Evolutionary conservation across 257 asterid species (phyloP).

Genomic region (Fraxinus americana): DNA sequence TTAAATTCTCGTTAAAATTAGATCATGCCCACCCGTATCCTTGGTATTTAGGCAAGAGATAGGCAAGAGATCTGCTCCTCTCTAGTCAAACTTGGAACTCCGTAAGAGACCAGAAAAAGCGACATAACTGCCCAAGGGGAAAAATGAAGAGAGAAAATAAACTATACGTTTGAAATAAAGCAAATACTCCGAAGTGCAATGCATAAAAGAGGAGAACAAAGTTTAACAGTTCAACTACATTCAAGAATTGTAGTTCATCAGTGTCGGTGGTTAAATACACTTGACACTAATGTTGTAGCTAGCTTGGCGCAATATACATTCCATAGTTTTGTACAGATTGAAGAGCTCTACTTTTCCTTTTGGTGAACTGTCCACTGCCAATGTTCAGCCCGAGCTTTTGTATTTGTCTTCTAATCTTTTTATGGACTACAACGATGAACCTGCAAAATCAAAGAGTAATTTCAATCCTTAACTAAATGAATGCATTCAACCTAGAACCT

Average conservation of each 20-base stretch:
- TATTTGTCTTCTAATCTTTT: background rate
- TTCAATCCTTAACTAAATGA: background rate
- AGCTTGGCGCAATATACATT: background rate
- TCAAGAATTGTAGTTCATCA: background rate
- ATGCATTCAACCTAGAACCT: background rate
- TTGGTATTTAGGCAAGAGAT: background rate
- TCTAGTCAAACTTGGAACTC: background rate
- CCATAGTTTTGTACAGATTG: background rate
- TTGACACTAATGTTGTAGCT: background rate
- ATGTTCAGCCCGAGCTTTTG: background rate
- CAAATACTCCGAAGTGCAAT: background rate
- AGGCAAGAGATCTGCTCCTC: background rate
- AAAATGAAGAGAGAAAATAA: background rate
- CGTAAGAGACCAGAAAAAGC: too few relatives aligned
- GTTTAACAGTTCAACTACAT: background rate
- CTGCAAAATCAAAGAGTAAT: background rate
- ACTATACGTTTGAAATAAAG: background rate
- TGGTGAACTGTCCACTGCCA: background rate
- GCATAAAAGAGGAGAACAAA: background rate
- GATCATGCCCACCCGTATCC: background rate
- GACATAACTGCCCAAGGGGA: background rate
- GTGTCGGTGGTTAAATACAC: background rate
- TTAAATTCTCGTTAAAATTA: too few relatives aligned
- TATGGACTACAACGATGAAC: background rate
- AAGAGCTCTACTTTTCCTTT: background rate